phyloP scores from a whole-genome alignment of 2,329 filamentous ascomycete species.

The Thermochaetoides dissita region DNA sequence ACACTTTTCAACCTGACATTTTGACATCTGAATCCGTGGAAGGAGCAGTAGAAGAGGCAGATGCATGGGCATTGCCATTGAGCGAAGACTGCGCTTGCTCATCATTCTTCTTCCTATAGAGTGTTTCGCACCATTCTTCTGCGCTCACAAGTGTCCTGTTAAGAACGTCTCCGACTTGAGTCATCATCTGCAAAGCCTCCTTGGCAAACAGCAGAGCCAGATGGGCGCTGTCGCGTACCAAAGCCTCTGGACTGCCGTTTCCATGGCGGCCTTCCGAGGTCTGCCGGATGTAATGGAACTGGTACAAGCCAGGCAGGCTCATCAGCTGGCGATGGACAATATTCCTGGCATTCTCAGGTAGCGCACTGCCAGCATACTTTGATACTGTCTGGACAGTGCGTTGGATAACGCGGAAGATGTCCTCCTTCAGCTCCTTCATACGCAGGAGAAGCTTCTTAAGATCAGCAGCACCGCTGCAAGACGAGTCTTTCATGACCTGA shows the following conservation, averaged over 20 bases:
- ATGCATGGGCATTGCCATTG: no score
- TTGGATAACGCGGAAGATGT: conserved; percentile 67
- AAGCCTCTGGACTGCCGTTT: conserved; percentile 27
- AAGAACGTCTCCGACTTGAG: conserved; percentile 74
- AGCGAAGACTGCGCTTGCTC: conserved; percentile 2
- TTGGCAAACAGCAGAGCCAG: conserved; percentile 73
- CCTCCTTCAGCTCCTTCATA: conserved; percentile 53
- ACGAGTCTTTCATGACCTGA: conserved; percentile 13
- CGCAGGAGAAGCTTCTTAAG: conserved; percentile 41
- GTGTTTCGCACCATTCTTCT: conserved; percentile 75
- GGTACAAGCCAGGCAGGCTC: conserved; percentile 71
- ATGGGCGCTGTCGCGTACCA: conserved; percentile 47
- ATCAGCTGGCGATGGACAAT: conserved; percentile 75
- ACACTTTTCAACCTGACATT: conserved; percentile 6
- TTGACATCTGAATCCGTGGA: no score
- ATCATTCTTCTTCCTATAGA: conserved; percentile 38
- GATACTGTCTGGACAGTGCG: conserved; percentile 72
- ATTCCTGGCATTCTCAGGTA: conserved; percentile 75
- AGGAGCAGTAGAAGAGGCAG: no score
- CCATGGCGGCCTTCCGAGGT: conserved; percentile 16
- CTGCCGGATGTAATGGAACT: conserved; percentile 43
- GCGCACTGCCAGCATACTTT: conserved; percentile 76
- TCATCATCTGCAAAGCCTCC: conserved; percentile 88
- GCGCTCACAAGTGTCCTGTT: conserved; percentile 82
- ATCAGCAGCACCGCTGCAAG: conserved; percentile 13